Evolutionary conservation across 1,284 basidiomycete genomes (phyloP).

Genomic region (Xerocomus amazonicus): DNA sequence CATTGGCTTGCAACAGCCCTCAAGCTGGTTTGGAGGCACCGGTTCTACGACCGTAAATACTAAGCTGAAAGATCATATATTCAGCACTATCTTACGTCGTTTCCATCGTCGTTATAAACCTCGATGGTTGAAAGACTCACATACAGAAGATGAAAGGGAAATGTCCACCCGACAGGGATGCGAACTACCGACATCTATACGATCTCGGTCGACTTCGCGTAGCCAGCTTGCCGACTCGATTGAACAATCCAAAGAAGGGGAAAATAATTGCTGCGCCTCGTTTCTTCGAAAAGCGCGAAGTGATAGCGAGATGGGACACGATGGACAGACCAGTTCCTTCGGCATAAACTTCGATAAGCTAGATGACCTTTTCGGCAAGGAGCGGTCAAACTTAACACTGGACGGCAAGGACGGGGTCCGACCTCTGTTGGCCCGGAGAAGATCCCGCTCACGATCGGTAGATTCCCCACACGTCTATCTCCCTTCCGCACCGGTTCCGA

Average conservation of each 20-base stretch:
- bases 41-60: constrained; percentile 92
- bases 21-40: constrained; percentile 72
- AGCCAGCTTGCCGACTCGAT: constrained; percentile 35
- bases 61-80: constrained; percentile 89
- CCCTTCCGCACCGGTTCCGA: constrained; percentile 13
- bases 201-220: constrained; percentile 36
- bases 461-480: constrained; percentile 27
- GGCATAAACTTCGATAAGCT: constrained; percentile 44
- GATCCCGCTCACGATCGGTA: constrained; percentile 57
- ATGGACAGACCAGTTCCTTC: constrained; percentile 38
- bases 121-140: constrained; percentile 31
- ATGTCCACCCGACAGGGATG: constrained; percentile 45
- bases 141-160: constrained; percentile 44
- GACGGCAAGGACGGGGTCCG: constrained; percentile 17
- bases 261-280: constrained; percentile 30
- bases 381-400: constrained; percentile 20
- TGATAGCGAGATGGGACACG: constrained; percentile 45
- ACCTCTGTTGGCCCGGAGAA: constrained; percentile 39
- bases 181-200: constrained; percentile 32
- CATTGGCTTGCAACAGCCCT: constrained; percentile 33
- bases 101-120: constrained; percentile 54
- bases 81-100: constrained; percentile 77
- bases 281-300: constrained; percentile 60
- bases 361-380: constrained; percentile 26
- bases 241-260: constrained; percentile 38